Percentiles rank a stretch among this genome's conserved stretches.
phyloP scores from a whole-genome alignment of 768 basidiomycete species.

The Tubosaeta sp. region DNA sequence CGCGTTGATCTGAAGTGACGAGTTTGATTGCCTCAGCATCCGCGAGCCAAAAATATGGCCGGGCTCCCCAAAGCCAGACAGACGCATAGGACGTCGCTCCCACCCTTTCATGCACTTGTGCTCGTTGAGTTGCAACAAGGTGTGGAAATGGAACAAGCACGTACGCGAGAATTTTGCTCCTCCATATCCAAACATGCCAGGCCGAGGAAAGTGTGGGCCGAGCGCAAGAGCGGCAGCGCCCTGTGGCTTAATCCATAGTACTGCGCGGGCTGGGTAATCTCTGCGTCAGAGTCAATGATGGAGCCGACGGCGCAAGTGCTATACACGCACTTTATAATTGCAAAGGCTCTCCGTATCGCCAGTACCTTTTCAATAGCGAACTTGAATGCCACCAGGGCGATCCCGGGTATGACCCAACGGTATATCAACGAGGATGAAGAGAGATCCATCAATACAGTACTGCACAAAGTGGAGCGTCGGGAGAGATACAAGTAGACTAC shows the following conservation, averaged over 20 bases:
- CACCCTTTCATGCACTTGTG: conserved; percentile 29
- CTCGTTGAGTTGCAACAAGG: not conserved
- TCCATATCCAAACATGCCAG: conserved; percentile 31
- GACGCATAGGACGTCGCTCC: conserved; percentile 39
- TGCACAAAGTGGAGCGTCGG: not conserved
- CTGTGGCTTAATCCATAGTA: conserved; percentile 34
- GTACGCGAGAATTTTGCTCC: conserved; percentile 35
- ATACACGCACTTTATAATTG: conserved; percentile 13
- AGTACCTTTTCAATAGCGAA: conserved; percentile 3
- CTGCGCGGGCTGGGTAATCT: conserved; percentile 14
- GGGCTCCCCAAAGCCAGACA: conserved; percentile 28
- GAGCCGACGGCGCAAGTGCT: not conserved
- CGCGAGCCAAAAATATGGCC: conserved; percentile 38
- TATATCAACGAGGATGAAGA: not conserved
- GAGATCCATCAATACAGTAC: conserved; percentile 3
- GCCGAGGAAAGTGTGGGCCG: conserved; percentile 33
- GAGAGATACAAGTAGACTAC: no score
- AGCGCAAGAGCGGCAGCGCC: conserved; percentile 21
- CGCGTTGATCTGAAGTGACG: conserved; percentile 29
- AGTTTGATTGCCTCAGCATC: conserved; percentile 41
- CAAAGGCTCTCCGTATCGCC: conserved; percentile 10
- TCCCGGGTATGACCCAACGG: conserved; percentile 5
- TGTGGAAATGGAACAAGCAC: conserved; percentile 3
- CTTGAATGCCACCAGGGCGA: conserved; percentile 9
- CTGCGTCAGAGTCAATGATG: conserved; percentile 1